Base-by-base conservation (phyloP, 352 stramenopile species). In the Globisporangium yorkense region DNA sequence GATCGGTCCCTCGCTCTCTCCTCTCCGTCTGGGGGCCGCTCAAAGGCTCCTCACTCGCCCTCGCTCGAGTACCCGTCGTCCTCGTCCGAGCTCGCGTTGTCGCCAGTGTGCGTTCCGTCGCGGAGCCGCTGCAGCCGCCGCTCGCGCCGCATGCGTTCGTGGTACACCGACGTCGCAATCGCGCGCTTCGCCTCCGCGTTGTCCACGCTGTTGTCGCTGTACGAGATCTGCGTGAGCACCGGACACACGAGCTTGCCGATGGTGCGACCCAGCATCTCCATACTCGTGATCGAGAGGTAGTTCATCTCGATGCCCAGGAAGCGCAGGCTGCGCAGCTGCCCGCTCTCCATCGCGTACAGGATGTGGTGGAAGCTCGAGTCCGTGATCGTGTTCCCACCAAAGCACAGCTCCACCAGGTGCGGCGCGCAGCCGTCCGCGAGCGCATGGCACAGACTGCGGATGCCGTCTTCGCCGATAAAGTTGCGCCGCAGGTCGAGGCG, bases 231-330 rank as follows among this genome's bases (percentile, higher is more conserved):
- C n/a, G 80, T 77, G 10, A 94, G 74, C 56, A 66, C n/a, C 3
- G 84, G 84, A 24, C 81, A 92, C 18, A 90, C 80, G 39, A 92
- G 65, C 57, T 90, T 91, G 46, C 84, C 84, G 15, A 94, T 87
- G 24, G 71, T 90, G n/a, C 78, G 74, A 2, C 84, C 84, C 18
- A 94, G 67, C 76, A 92, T 94, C 62, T 92, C 80, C 77, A 94
- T 91, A 65, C 85, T 89, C n/a, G 66, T 77, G 45, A 74, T 67
- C 43, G 77, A 88, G 43, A 94, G 53, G 65, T 92, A 94, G 68
- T 94, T 92, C 71, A 89, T 88, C 69, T 94, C 84, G 29, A 94
- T 84, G 13, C 84, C 84, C 47, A 94, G 60, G 58, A 92, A 94
- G 15, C 76, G 76, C 51, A 94, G 65, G 12, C 78, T 56, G 18